These are phyloP conservation scores for Ogataea wickerhamii DNA, from an alignment of 805 yeast species.

Conservation along the genomic window DNA sequence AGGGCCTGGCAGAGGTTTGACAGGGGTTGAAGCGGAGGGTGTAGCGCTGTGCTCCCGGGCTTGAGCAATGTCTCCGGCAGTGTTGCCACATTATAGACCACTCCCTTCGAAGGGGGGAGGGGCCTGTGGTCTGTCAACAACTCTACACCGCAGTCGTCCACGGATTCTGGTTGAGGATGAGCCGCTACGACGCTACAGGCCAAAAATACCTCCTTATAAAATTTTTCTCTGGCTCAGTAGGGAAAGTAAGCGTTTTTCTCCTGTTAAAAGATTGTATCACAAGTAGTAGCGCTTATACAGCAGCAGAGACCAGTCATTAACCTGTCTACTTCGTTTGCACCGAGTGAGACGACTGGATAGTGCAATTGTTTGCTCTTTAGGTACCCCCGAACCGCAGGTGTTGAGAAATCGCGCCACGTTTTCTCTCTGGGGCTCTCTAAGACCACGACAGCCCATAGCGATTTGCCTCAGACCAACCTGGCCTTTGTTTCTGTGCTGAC, in stretches of 20 bases:
- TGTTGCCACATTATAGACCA: too few species aligned
- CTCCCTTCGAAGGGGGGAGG: too few species aligned
- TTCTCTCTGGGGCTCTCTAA: too few species aligned
- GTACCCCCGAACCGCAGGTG: neutral
- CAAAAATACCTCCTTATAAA: neutral
- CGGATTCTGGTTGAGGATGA: neutral
- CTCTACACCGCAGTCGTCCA: neutral
- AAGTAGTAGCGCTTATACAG: neutral
- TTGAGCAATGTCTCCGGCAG: too few species aligned
- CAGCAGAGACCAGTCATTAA: neutral
- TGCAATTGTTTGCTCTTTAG: neutral
- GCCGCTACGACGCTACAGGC: neutral
- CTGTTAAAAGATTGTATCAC: too few species aligned
- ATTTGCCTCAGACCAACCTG: neutral
- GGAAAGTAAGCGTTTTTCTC: neutral
- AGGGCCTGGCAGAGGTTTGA: too few species aligned
- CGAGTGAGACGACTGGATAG: neutral
- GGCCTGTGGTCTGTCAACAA: neutral
- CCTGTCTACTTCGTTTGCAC: neutral
- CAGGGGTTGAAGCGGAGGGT: too few species aligned
- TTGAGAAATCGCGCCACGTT: too few species aligned
- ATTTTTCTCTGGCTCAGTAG: neutral
- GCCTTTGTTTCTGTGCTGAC: too few species aligned
- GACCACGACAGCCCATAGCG: neutral
- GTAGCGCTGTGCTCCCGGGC: too few species aligned